Conservation (phyloP, 2,329 filamentous ascomycete genomes). For the Aspergillus uvarum region DNA sequence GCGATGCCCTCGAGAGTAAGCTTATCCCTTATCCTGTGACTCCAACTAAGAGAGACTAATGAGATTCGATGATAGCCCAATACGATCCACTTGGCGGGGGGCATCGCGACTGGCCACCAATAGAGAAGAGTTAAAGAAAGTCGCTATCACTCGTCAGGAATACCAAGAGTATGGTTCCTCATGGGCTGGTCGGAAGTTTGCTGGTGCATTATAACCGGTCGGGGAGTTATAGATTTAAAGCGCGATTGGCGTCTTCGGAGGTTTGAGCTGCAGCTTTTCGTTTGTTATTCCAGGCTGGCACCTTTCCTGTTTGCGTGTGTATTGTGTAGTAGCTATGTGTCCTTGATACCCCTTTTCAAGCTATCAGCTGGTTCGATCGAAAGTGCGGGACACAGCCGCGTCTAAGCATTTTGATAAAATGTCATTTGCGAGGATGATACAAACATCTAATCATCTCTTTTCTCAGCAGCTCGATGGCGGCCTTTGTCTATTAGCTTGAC, state of each 20-base stretch:
- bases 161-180: slow-evolving; percentile 81
- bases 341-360: slow-evolving; percentile 15
- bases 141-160: slow-evolving; percentile 81
- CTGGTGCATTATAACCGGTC: slow-evolving; percentile 32
- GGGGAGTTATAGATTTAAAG: slow-evolving; percentile 2
- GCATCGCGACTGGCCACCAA: slow-evolving; percentile 75
- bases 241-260: background rate
- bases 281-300: background rate
- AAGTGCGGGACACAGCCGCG: background rate
- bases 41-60: slow-evolving; percentile 9
- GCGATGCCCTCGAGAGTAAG: slow-evolving; percentile 62
- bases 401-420: background rate
- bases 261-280: background rate
- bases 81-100: slow-evolving; percentile 81
- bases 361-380: background rate
- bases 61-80: slow-evolving; percentile 50
- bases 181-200: slow-evolving; percentile 74
- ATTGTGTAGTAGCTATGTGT: background rate
- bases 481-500: background rate
- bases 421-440: background rate
- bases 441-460: background rate
- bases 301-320: background rate
- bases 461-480: too few relatives aligned
- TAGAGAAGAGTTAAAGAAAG: slow-evolving; percentile 59
- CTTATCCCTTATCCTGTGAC: slow-evolving; percentile 13